Evolutionary conservation across 257 asterid species (phyloP).

Genomic region (Przewalskia tangutica): DNA sequence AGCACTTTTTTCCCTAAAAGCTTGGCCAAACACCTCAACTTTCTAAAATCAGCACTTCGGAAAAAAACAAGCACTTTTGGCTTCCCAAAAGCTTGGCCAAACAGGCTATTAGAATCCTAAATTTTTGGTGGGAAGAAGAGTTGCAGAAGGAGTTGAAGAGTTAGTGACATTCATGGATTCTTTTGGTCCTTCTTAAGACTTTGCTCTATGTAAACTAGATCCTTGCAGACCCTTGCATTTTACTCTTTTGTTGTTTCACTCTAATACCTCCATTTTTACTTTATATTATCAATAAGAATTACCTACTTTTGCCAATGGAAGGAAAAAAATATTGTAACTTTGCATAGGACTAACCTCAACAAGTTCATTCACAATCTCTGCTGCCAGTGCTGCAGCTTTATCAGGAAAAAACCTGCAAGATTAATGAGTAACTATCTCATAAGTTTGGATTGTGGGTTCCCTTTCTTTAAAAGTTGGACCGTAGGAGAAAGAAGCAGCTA

Average conservation of each 20-base stretch:
- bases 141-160: neutral
- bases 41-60: no score
- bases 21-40: no score
- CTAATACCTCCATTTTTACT: neutral
- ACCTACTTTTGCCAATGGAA: neutral
- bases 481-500: neutral
- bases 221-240: neutral
- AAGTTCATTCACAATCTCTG: conserved; percentile 47
- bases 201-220: neutral
- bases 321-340: neutral
- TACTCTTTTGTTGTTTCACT: neutral
- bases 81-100: no score
- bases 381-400: conserved; percentile 61
- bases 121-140: neutral
- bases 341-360: conserved; percentile 36
- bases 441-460: neutral
- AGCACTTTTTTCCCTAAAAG: no score
- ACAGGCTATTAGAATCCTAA: neutral
- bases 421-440: neutral
- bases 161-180: neutral
- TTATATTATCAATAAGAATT: neutral
- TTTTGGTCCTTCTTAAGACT: neutral
- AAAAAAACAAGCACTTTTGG: no score
- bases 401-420: conserved; percentile 63
- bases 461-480: neutral